Evolutionary conservation across 495 filamentous ascomycete genomes (phyloP), one percentile per base, ranked within the genome.

Genomic region (Penicillium bialowiezense): DNA sequence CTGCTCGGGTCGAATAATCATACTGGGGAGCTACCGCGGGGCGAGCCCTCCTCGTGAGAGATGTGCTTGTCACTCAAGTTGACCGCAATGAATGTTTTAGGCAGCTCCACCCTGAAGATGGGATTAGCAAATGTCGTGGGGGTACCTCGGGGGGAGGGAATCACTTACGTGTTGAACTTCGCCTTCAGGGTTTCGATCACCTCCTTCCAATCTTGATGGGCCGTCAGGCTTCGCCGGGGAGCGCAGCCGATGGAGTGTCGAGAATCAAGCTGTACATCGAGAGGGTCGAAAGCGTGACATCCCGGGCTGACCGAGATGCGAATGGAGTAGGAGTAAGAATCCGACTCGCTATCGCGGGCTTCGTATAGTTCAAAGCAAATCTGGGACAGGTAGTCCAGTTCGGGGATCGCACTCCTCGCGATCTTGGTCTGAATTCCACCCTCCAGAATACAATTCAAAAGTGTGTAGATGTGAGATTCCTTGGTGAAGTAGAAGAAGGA

Each of bases 401-500:
- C 93, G 0, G 93, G 93, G 54, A 98, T 98, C 23, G 89, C 89
- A 59, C 86, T 88, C 35, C 93, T 83, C 52, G 89, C 85, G 54
- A 89, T 88, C 70, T 97, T 97, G 19, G 91, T 93, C 55, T 90
- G 85, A 52, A 98, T 88, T 28, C 95, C 93, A 52, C 93, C 93
- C 70, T 97, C 93, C 26, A 98, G 75, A 52, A 98, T 97, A 67
- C 95, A 97, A 69, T 98, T 98, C 38, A 98, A 79, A 24, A 98
- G 79, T 14, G 93, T 97, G 71, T 98, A 98, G 56, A 98, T 97
- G 58, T 98, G 93, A 5, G 88, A 93, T 72, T 98, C 93, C 63
- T 98, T 98, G 21, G 93, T 98, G 64, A 98, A 98, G 70, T 98
- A 98, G 73, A 97, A 85, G 73, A 97, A 97, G 3, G 86, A 91